A percentile compares a stretch with the other conserved stretches of the same genome.
Conservation (phyloP, 495 filamentous ascomycete genomes). For the Penicillium arizonense region DNA sequence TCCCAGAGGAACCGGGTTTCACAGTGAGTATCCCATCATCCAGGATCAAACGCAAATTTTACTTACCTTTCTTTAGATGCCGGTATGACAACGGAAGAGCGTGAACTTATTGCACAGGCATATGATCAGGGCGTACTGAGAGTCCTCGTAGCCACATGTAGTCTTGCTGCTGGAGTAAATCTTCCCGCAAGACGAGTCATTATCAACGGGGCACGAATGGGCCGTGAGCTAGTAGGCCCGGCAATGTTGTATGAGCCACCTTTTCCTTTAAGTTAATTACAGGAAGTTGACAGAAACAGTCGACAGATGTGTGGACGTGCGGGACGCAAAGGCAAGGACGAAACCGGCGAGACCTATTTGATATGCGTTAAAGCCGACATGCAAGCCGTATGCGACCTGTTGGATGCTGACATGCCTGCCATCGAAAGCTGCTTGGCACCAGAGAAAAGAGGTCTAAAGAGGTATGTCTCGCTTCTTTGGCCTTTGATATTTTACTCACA, state of each 20-base stretch:
- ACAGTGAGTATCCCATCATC: constrained; percentile 49
- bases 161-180: constrained; percentile 84
- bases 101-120: constrained; percentile 68
- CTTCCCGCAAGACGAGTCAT: constrained; percentile 75
- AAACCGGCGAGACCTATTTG: constrained; percentile 76
- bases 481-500: constrained; percentile 9
- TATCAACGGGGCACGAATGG: constrained; percentile 75
- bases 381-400: constrained; percentile 64
- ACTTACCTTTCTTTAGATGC: constrained; percentile 48
- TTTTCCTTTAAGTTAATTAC: neutral
- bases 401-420: constrained; percentile 71
- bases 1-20: constrained; percentile 68
- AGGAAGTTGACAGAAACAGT: constrained; percentile 32
- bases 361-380: constrained; percentile 72
- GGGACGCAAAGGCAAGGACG: constrained; percentile 80
- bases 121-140: constrained; percentile 71
- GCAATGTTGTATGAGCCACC: constrained; percentile 61
- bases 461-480: constrained; percentile 35
- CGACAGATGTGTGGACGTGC: constrained; percentile 84
- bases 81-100: constrained; percentile 77
- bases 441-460: constrained; percentile 66
- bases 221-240: constrained; percentile 71
- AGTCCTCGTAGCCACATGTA: constrained; percentile 78
- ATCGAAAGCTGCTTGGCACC: constrained; percentile 69
- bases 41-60: neutral